Base-by-base conservation (phyloP, 495 filamentous ascomycete species). In the Achaetomiella virescens region DNA sequence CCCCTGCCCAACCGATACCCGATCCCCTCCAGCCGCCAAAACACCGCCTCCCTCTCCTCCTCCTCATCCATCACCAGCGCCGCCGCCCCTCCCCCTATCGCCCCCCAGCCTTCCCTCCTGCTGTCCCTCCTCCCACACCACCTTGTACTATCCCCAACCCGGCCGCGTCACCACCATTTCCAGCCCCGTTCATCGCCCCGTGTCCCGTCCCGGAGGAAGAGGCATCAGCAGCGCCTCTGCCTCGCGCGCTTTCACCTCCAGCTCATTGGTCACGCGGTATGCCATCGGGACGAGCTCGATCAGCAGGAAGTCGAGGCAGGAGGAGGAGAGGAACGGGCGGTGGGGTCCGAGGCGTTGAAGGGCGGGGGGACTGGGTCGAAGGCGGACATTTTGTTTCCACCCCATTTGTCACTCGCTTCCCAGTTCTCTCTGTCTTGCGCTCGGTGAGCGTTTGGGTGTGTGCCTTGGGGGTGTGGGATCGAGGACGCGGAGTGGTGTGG, bases 261-360 rank as follows among this genome's bases (percentile, higher is more conserved):
- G 71, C 58, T 86, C 75, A 64, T 75, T 72, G 12, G 83, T 79
- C 29, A 97, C 70, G 50, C 93, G 82, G 69, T 93, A 90, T 3
- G 95, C 88, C 81, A 96, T 86, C 42, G 93, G 93, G 24, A 98
- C 93, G 48, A 98, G 79, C 74, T 98, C 93, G 63, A 98, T 97
- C 57, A 98, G 80, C 14, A 98, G 83, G 57, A 98, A 84, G 66
- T 98, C 93, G 53, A 97, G 81, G 59, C 86, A 88, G 31, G 92
- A 89, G 33, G 86, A 81, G 69, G 78, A 84, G 47, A 96, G 75
- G 74, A 91, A 88, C 84, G 84, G 35, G 88, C 84, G 58, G 78
- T 79, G 2, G 89, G 87, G 70, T 96, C 91, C 37, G 83, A 83
- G 65, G 83, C 71, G 67, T 83, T 88, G 75, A 82, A 84, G 40